phyloP scores from a whole-genome alignment of 148 eudicot species.

The Diospyros lotus region DNA sequence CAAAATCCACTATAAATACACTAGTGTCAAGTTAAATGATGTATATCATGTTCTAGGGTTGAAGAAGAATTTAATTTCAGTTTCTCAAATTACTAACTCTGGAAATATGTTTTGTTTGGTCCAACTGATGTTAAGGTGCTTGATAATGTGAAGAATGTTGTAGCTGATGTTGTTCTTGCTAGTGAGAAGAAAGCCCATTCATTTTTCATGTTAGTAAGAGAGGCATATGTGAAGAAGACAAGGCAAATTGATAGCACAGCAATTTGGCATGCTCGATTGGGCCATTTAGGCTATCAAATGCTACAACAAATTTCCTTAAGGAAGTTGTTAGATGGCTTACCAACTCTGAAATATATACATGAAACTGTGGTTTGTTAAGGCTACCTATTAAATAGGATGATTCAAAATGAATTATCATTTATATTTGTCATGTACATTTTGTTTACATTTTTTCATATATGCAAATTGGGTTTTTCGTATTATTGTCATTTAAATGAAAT shows the following conservation, averaged over 20 bases:
- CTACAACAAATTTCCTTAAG: slow-evolving; percentile 20
- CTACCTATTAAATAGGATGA: background rate
- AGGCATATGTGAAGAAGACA: slow-evolving; percentile 23
- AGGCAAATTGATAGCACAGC: slow-evolving; percentile 16
- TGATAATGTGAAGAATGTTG: slow-evolving; percentile 14
- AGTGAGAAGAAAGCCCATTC: slow-evolving; percentile 20
- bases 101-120: slow-evolving; percentile 31
- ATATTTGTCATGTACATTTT: too few relatives aligned
- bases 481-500: too few relatives aligned
- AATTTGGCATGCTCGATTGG: slow-evolving; percentile 34
- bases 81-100: slow-evolving; percentile 26
- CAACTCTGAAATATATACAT: slow-evolving; percentile 5
- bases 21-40: slow-evolving; percentile 15
- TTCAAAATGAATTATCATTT: too few relatives aligned
- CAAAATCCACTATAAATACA: too few relatives aligned
- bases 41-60: slow-evolving; percentile 27
- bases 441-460: too few relatives aligned
- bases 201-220: slow-evolving; percentile 21
- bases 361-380: slow-evolving; percentile 22
- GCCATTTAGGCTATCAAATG: slow-evolving; percentile 18
- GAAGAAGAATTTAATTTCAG: slow-evolving; percentile 22
- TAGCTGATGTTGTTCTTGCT: slow-evolving; percentile 11
- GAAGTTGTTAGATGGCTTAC: slow-evolving; percentile 19
- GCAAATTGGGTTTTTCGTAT: too few relatives aligned
- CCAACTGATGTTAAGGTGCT: slow-evolving; percentile 28